Evolutionary conservation across 2,329 filamentous ascomycete species (phyloP), one percentile per base, ranked within the genome.

Genomic region (Hirsutella thompsonii): DNA sequence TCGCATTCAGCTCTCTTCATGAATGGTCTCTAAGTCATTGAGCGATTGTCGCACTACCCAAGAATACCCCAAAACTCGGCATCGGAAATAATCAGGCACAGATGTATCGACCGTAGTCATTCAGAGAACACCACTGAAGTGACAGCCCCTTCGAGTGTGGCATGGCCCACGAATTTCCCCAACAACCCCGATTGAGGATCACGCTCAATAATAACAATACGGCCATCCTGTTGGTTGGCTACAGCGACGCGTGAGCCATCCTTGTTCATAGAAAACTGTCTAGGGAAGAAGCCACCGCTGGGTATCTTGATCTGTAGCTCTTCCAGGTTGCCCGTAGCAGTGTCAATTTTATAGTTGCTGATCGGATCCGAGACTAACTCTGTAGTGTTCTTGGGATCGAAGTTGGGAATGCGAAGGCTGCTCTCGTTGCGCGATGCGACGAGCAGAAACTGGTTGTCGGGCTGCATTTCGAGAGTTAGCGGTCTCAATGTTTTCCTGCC

Each of bases 391-490:
- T 51, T 46, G 43, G 58, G 41, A 49, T 70, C 64, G 30, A 61
- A 56, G 57, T 67, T 67, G 43, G 65, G 59, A 42, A 73, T 64
- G 13, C 52, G 51, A 54, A 79, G 72, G 18, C 68, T 60, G 36
- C 62, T 65, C 53, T 81, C 80, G 53, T 73, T 72, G 46, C 84
- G 79, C 46, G 82, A 83, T 2, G 79, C 81, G 34, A 82, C 69
- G 49, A 83, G 66, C 39, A 88, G 55, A 63, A 77, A 83, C 29
- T 69, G 72, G 45, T 69, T 63, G 51, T 78, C 72, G 38, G 74
- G 72, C 74, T 77, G n/a, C 8, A 33, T 8, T n/a, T n/a, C n/a
- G n/a, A n/a, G n/a, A n/a, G n/a, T n/a, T n/a, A n/a, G n/a, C n/a
- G n/a, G n/a, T n/a, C n/a, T n/a, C n/a, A n/a, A n/a, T n/a, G n/a